Conservation (phyloP, 2,329 filamentous ascomycete species). For the Colletotrichum cordylinicola region DNA sequence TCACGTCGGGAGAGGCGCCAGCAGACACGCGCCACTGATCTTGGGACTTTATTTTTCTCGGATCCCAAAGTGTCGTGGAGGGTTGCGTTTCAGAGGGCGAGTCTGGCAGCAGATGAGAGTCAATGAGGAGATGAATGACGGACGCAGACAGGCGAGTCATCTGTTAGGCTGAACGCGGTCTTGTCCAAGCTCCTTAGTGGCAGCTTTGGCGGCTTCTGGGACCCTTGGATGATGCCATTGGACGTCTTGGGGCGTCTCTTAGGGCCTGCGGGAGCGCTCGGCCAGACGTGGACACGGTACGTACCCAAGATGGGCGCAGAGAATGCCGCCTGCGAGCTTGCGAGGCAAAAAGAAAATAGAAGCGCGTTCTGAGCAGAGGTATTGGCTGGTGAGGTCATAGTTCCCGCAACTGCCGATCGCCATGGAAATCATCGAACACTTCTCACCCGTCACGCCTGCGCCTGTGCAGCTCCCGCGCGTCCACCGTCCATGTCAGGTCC, state of each 20-base stretch:
- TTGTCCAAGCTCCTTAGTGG: conserved; percentile 8
- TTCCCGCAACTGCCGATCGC: conserved; percentile 24
- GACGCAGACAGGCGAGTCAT: neutral
- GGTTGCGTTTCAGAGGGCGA: neutral
- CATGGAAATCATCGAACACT: conserved; percentile 18
- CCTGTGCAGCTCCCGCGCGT: neutral
- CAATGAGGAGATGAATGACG: neutral
- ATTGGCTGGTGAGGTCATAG: conserved; percentile 24
- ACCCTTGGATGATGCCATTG: conserved; percentile 22
- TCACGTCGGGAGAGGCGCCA: conserved; percentile 4
- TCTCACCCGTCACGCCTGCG: neutral
- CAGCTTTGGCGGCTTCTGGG: conserved; percentile 5
- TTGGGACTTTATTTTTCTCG: neutral
- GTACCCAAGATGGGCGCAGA: neutral
- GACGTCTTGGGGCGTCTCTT: neutral
- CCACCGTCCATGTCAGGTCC: neutral
- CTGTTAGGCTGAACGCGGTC: conserved; percentile 13
- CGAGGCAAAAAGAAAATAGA: neutral
- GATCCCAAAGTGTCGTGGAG: neutral
- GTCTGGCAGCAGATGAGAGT: neutral
- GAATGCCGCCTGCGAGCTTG: neutral
- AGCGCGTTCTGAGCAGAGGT: neutral
- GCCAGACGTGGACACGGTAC: neutral
- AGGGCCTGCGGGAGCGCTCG: neutral
- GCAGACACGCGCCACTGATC: neutral